Conservation (phyloP, 169 alveolate genomes). For the Neospora caninum region DNA sequence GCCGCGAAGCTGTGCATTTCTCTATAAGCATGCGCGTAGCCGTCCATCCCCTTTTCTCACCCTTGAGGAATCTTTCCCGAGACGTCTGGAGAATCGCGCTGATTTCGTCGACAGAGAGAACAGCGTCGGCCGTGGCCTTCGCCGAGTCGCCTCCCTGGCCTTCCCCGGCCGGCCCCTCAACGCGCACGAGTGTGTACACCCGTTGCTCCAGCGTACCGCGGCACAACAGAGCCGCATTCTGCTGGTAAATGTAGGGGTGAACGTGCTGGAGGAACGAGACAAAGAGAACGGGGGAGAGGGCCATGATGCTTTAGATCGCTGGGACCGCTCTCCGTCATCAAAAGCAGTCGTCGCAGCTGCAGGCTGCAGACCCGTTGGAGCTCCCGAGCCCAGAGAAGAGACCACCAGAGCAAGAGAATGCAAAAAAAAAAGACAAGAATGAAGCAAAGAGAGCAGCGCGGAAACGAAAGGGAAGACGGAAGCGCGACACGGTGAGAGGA, state of each 20-base stretch:
- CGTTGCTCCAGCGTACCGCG: conserved; percentile 51
- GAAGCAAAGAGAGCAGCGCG: too few species aligned
- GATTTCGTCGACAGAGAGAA: not conserved
- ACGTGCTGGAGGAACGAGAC: conserved; percentile 32
- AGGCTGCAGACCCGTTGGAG: too few species aligned
- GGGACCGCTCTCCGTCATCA: too few species aligned
- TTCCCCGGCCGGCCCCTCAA: not conserved
- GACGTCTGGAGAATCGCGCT: not conserved
- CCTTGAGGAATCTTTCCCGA: not conserved
- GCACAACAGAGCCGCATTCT: conserved; percentile 50
- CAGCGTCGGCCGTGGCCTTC: not conserved
- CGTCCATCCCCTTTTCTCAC: not conserved
- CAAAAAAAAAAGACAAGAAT: too few species aligned
- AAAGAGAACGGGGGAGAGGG: not conserved
- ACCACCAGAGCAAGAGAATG: too few species aligned
- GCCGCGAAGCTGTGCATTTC: too few species aligned
- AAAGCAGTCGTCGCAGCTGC: too few species aligned
- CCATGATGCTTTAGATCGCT: too few species aligned
- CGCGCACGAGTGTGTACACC: conserved; percentile 47
- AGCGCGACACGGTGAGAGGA: not conserved
- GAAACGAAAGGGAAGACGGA: not conserved
- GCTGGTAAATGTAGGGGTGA: conserved; percentile 55
- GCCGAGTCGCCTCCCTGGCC: not conserved
- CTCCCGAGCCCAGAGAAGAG: too few species aligned
- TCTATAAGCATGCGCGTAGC: too few species aligned